Evolutionary conservation across 148 eudicot species (phyloP).

Genomic region (Fagopyrum tataricum): DNA sequence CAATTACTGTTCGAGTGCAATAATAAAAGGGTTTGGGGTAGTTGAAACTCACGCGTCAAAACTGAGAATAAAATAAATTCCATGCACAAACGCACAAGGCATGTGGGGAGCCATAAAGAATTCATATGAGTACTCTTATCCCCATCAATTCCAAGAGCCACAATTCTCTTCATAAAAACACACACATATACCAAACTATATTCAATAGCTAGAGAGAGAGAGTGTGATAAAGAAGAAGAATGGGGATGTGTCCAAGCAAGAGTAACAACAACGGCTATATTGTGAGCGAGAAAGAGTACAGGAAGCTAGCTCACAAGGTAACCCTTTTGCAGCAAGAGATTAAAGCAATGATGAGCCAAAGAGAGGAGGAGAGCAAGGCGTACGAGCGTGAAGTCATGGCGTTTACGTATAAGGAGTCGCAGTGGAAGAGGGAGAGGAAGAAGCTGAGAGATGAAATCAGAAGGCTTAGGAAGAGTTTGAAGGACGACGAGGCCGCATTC

Average conservation of each 20-base stretch:
- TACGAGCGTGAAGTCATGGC: conserved; percentile 48
- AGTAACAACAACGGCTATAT: conserved; percentile 1
- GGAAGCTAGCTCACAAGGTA: conserved; percentile 33
- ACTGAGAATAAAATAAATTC: not conserved
- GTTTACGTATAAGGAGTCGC: conserved; percentile 41
- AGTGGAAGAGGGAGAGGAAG: conserved; percentile 67
- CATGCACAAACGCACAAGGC: not conserved
- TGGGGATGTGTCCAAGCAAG: conserved; percentile 55
- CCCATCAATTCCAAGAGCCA: not conserved
- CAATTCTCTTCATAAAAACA: not conserved
- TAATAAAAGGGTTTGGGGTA: not conserved
- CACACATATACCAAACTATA: not conserved
- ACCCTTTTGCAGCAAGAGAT: conserved; percentile 42
- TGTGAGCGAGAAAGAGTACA: conserved; percentile 28
- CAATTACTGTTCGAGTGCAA: too few relatives aligned
- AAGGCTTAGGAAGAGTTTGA: conserved; percentile 29
- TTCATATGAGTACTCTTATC: not conserved
- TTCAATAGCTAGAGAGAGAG: too few relatives aligned
- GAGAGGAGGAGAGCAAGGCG: conserved; percentile 45
- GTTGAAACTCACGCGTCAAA: conserved; percentile 3
- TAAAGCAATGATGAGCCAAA: conserved; percentile 36
- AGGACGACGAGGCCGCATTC: conserved; percentile 27
- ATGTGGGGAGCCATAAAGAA: not conserved
- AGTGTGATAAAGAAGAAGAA: conserved; percentile 15
- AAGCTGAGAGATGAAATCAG: conserved; percentile 38